Evolutionary conservation across 768 basidiomycete genomes (phyloP).

Genomic region (Pleurotus tuoliensis): DNA sequence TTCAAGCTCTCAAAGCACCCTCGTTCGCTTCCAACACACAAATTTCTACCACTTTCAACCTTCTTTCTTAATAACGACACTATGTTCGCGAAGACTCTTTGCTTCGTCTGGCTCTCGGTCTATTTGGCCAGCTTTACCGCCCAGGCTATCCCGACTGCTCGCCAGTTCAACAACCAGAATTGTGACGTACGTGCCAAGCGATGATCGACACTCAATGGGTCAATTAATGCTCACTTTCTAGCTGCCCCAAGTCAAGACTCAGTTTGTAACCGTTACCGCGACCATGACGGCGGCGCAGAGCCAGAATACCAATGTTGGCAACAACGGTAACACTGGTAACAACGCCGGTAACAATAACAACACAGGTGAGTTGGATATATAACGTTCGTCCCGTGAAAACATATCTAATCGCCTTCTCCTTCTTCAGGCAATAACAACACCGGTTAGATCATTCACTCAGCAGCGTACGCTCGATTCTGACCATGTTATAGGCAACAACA

Average conservation of each 20-base stretch:
- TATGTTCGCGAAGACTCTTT: slow-evolving; percentile 39
- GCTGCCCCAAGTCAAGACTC: slow-evolving; percentile 16
- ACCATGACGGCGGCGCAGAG: slow-evolving; percentile 16
- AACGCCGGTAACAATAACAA: not conserved
- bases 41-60: slow-evolving; percentile 7
- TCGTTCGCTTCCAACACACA: slow-evolving; percentile 23
- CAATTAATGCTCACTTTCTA: slow-evolving; percentile 10
- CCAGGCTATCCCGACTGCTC: slow-evolving; percentile 27
- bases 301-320: not conserved
- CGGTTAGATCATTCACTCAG: too few species aligned
- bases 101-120: slow-evolving; percentile 37
- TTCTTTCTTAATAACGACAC: slow-evolving; percentile 19
- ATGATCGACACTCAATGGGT: not conserved
- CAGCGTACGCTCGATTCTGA: too few species aligned
- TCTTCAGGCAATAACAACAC: too few species aligned
- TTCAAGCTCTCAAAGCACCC: slow-evolving; percentile 24
- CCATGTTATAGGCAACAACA: not conserved
- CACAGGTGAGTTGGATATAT: too few species aligned
- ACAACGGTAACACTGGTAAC: not conserved
- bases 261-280: slow-evolving; percentile 34
- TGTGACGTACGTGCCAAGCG: slow-evolving; percentile 17
- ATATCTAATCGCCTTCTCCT: too few species aligned
- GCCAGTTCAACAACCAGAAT: slow-evolving; percentile 9
- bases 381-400: too few species aligned
- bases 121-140: slow-evolving; percentile 28